Evolutionary conservation across 768 basidiomycete genomes (phyloP).

Genomic region (Bullera alba): DNA sequence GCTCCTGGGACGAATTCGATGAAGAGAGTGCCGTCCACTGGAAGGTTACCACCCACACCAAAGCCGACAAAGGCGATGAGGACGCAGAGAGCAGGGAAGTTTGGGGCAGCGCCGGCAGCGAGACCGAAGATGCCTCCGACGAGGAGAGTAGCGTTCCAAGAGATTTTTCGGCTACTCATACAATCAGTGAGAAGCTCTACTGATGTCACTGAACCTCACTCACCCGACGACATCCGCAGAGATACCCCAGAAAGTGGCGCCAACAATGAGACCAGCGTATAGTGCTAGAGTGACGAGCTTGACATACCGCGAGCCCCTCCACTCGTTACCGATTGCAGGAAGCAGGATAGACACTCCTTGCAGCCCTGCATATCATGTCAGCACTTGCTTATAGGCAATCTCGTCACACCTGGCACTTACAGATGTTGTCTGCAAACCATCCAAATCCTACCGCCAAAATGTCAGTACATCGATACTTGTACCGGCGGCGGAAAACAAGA

Average conservation of each 20-base stretch:
- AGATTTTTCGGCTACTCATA: constrained; percentile 50
- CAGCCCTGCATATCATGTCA: constrained; percentile 29
- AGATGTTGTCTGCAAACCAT: constrained; percentile 22
- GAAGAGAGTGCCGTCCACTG: constrained; percentile 69
- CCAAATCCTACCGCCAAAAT: constrained; percentile 16
- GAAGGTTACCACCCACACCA: constrained; percentile 54
- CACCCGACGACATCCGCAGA: constrained; percentile 15
- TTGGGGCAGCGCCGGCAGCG: constrained; percentile 58
- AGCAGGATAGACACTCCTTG: constrained; percentile 51
- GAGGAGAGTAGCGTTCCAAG: constrained; percentile 62
- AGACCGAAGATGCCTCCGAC: constrained; percentile 62
- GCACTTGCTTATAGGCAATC: not conserved
- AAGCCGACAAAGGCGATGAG: constrained; percentile 36
- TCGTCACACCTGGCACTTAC: constrained; percentile 43
- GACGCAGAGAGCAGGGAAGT: constrained; percentile 52
- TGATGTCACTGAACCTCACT: not conserved
- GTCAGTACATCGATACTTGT: too few species aligned
- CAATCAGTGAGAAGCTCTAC: too few species aligned
- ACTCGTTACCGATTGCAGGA: constrained; percentile 52
- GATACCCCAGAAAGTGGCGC: constrained; percentile 16
- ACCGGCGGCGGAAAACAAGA: too few species aligned
- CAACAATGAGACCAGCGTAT: constrained; percentile 14
- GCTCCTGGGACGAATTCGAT: constrained; percentile 64
- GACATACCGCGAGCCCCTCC: constrained; percentile 3
- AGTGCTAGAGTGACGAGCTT: constrained; percentile 5